Conservation (phyloP, 1,139 yeast genomes). For the Blastobotrys ciferrii region DNA sequence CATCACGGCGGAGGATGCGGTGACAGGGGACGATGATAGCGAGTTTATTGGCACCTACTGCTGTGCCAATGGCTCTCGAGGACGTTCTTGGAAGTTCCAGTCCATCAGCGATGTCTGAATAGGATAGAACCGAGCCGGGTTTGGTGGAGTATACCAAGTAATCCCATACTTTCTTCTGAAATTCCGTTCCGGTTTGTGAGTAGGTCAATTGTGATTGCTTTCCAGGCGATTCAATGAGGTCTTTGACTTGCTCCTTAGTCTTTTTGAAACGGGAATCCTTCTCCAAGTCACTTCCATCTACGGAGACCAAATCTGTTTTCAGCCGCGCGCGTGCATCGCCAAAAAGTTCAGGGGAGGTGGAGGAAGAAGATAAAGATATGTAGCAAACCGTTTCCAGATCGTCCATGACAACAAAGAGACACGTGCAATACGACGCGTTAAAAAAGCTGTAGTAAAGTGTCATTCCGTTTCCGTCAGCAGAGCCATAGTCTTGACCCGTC, state of each 20-base stretch:
- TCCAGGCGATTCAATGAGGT: conserved; percentile 1
- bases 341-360: neutral
- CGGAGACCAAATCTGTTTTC: neutral
- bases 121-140: neutral
- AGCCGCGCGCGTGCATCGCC: neutral
- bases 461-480: neutral
- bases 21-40: conserved; percentile 3
- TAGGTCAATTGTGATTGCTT: neutral
- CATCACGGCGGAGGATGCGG: conserved; percentile 1
- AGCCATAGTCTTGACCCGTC: neutral
- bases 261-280: neutral
- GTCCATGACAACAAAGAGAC: neutral
- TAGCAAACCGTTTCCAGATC: neutral
- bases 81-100: conserved; percentile 3
- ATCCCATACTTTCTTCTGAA: conserved; percentile 1
- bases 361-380: neutral
- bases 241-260: neutral
- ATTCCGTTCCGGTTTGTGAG: conserved; percentile 5
- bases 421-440: conserved; percentile 2
- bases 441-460: neutral
- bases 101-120: conserved; percentile 7
- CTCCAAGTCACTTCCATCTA: neutral
- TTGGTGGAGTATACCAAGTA: neutral
- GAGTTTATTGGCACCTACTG: conserved; percentile 3
- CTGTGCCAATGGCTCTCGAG: conserved; percentile 2